Evolutionary conservation across 2,329 filamentous ascomycete genomes (phyloP), one percentile per base, ranked within the genome.

Genomic region (Fonsecaea monophora): DNA sequence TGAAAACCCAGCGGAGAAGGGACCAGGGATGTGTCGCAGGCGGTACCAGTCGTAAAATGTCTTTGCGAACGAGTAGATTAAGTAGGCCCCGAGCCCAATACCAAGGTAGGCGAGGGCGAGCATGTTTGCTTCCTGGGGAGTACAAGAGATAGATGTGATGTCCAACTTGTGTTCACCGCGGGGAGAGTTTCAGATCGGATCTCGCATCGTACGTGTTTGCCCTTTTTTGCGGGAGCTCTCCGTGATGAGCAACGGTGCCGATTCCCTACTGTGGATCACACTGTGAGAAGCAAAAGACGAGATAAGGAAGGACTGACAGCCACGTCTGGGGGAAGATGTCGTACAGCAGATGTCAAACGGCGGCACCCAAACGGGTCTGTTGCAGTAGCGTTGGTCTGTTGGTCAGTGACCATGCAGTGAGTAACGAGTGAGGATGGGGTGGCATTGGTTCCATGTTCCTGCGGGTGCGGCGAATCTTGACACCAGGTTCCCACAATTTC

Each of bases 1-100:
- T 25, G 64, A 67, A 32, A 62, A 64, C 12, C 64, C 64, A 1
- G 64, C 64, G 13, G 48, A 57, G 56, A 60, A 64, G 25, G 67
- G 64, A 38, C 67, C 67, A 6, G 67, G 67, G 37, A 69, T 61
- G 42, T 69, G 67, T 54, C 64, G 64, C 34, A 69, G 38, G 3
- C 67, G 64, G 35, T 56, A 59, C 66, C 66, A 68, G 53, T 40
- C 34, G 42, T 55, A 59, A 53, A 68, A 38, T 53, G 53, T 59
- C 37, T 53, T 55, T 53, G 42, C 40, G 34, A 55, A 12, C 25
- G 58, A 10, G 54, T 61, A 61, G 57, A 55, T 50, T 21, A 65
- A 38, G 30, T 54, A 53, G n/a, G 56, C 42, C 34, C 34, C 38
- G 21, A 58, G 15, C 37, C 40, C 42, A 25, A 54, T 10, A 7